A percentile compares a stretch with the other conserved stretches of the same genome.
Conservation (phyloP, 345 rosid genomes). For the Salix purpurea region DNA sequence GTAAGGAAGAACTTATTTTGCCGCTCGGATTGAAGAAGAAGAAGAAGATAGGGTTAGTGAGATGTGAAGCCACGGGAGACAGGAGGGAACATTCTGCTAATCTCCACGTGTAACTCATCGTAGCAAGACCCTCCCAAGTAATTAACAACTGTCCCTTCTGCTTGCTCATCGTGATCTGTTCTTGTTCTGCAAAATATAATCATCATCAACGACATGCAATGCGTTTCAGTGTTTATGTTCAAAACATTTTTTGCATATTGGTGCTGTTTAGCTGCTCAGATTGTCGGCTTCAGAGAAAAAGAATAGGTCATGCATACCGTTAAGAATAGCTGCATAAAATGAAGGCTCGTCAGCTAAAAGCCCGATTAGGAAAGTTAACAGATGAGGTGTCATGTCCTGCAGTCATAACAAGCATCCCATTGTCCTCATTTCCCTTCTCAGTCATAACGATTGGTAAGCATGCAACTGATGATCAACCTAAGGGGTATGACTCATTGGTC, state of each 20-base stretch:
- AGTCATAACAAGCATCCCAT: slow-evolving; percentile 45
- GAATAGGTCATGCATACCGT: slow-evolving; percentile 25
- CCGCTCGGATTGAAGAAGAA: no score
- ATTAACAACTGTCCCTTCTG: slow-evolving; percentile 30
- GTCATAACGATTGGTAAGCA: slow-evolving; percentile 30
- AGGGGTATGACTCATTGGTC: no score
- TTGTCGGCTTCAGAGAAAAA: background rate
- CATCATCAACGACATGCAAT: background rate
- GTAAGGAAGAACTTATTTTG: no score
- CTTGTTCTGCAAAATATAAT: slow-evolving; percentile 41
- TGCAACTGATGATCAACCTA: slow-evolving; percentile 26
- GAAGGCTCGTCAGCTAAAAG: slow-evolving; percentile 40
- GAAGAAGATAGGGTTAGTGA: no score
- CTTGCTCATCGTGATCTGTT: slow-evolving; percentile 42
- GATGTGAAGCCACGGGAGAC: slow-evolving; percentile 38
- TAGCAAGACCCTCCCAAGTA: slow-evolving; percentile 48
- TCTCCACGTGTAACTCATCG: slow-evolving; percentile 62
- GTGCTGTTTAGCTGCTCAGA: background rate
- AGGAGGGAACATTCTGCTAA: slow-evolving; percentile 50
- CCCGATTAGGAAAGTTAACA: slow-evolving; percentile 41
- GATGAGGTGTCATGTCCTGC: slow-evolving; percentile 60
- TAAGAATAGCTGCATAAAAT: slow-evolving; percentile 38
- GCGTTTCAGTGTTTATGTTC: background rate
- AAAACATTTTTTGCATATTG: background rate
- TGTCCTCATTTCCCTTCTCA: slow-evolving; percentile 50